phyloP scores from a whole-genome alignment of 225 moss, liverwort and hornwort genomes.

The Pseudisothecium myosuroides region DNA sequence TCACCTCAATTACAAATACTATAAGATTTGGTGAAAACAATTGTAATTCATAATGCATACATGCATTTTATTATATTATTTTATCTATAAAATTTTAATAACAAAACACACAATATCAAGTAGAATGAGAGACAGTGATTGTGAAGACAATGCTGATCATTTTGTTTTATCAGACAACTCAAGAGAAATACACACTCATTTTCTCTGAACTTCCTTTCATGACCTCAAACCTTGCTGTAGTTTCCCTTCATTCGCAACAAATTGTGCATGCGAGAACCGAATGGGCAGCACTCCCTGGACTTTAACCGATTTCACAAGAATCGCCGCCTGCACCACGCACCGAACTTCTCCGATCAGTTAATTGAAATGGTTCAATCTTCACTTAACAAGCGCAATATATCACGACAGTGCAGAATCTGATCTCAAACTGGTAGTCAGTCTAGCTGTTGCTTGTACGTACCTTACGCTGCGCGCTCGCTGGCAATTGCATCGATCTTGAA shows the following conservation, averaged over 20 bases:
- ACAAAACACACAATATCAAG: background rate
- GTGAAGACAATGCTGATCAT: background rate
- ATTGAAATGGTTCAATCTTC: background rate
- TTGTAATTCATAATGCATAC: no score
- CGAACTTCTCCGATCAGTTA: background rate
- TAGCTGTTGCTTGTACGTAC: background rate
- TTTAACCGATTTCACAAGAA: background rate
- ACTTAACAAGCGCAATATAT: background rate
- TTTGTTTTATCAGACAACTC: background rate
- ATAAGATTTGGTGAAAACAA: background rate
- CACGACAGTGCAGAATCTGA: background rate
- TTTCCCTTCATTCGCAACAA: conserved; percentile 2
- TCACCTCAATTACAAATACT: background rate
- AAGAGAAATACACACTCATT: background rate
- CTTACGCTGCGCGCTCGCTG: background rate
- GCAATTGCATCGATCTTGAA: no score
- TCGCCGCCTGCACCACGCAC: background rate
- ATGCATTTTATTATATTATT: background rate
- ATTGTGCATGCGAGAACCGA: background rate
- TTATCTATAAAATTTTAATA: background rate
- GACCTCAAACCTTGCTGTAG: conserved; percentile 1
- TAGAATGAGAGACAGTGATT: conserved; percentile 21
- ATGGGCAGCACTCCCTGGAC: background rate
- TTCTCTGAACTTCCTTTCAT: background rate
- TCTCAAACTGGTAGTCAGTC: background rate